Evolutionary conservation across 2,329 filamentous ascomycete species (phyloP).

Genomic region (Beauveria sp.): DNA sequence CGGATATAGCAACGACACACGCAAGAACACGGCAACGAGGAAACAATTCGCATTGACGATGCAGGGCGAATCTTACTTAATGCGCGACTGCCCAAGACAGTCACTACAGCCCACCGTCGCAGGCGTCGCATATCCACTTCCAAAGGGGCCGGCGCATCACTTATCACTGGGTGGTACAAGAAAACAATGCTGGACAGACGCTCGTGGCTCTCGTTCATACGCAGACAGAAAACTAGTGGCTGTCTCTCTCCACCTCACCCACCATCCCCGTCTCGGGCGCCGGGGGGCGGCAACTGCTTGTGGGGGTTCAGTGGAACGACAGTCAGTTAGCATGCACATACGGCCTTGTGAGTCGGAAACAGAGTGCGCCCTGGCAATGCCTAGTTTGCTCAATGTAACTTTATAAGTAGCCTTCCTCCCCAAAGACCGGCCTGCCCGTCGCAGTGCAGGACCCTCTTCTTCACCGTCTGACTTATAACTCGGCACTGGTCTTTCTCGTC

Average conservation of each 20-base stretch:
- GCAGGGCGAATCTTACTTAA: not conserved
- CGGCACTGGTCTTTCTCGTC: not conserved
- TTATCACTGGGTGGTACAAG: not conserved
- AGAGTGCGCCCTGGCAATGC: not conserved
- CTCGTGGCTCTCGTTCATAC: not conserved
- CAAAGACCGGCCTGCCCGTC: not conserved
- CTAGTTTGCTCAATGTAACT: constrained; percentile 6
- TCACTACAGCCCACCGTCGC: not conserved
- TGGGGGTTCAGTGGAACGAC: constrained; percentile 5
- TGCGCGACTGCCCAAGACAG: not conserved
- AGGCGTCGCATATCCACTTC: not conserved
- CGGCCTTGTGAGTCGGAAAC: not conserved
- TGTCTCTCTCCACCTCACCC: constrained; percentile 6
- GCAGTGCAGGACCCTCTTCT: not conserved
- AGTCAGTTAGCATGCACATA: not conserved
- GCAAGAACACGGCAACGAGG: not conserved
- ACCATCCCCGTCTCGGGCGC: constrained; percentile 1
- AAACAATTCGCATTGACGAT: not conserved
- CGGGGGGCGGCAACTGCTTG: not conserved
- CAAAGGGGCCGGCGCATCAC: not conserved
- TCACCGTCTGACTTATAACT: not conserved
- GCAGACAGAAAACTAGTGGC: not conserved
- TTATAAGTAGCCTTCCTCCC: constrained; percentile 6
- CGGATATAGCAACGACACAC: not conserved
- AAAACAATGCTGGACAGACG: not conserved